Base-by-base conservation (phyloP, 352 stramenopile genomes). In the Phytopythium delawarense region DNA sequence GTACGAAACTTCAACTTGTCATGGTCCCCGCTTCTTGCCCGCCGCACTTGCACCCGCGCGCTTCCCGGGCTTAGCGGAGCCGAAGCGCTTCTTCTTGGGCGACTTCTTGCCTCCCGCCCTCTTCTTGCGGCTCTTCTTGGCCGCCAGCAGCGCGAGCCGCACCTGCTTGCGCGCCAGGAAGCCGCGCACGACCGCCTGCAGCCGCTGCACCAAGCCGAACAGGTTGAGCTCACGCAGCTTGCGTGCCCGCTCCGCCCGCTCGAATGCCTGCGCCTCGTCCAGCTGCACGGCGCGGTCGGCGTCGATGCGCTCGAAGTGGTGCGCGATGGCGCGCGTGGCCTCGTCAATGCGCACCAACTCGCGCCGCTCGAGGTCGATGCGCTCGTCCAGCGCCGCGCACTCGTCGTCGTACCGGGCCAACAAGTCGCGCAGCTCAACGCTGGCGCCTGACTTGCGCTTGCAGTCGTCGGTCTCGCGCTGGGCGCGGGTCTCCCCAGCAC, bases 121-220 rank as follows among this genome's bases (percentile, higher is more conserved):
- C 37, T 66, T 76, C 21, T 55, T 56, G 15, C 58, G 57, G 9
- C 60, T 51, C 56, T 57, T 64, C 58, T 61, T 63, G 59, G 70
- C 70, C 16, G 56, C 50, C 20, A 63, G 54, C 28, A 64, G 39
- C 40, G 79, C 64, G 23, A 82, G 64, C 7, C 67, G 65, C 62
- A 88, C 18, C 15, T 53, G 71, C 2, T 70, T 67, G 15, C 83
- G 71, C 25, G 66, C 45, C n/a, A 90, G 70, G 54, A 88, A 92
- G 12, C 83, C 83, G 32, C 83, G 71, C 48, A 88, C 78, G 9
- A 72, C 35, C 0, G 79, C 83, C 60, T 92, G 83, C 25, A 91
- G 70, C n/a, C 58, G 78, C n/a, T 70, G 55, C 9, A 86, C 60
- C 12, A 88, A 74, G 21, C 64, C 53, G 35, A 92, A 79, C 49